Evolutionary conservation across 164 flowering plant genomes (phyloP), one percentile per base, ranked within the genome.

Genomic region (Magnolia sinica): DNA sequence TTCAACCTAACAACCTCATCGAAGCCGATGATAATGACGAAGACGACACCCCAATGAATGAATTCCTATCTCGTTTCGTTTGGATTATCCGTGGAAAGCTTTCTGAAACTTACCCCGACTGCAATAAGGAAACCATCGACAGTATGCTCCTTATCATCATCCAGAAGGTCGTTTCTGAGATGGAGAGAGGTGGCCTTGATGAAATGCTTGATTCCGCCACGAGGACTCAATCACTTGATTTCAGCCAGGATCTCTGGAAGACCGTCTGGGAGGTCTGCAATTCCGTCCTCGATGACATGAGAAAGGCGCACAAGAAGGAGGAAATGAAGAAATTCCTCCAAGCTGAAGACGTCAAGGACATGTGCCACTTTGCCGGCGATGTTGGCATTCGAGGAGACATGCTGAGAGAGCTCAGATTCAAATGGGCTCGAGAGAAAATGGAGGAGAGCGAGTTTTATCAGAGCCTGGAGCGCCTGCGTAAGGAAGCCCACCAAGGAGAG

Each of bases 381-480:
- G 80, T 90, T 27, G 99, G 99, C 20, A 83, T 94, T 81, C 82
- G 97, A 18, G 99, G 98, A 64, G 98, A 94, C 24, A 81, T 96
- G 97, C 74, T 96, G 74, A 88, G 96, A 71, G 97, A 94, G 81
- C 81, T 94, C 7, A 86, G 96, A 81, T 94, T 92, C 82, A 94
- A 93, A 70, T 96, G 98, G 98, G 99, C 97, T 4, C 80, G 85
- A 8, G 97, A 96, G 83, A 86, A 90, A 70, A 86, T 94, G 94
- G 97, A 92, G 79, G 93, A 92, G 70, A 71, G 76, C 22, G 95
- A 94, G 51, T 91, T 90, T 81, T 93, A 92, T 82, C 74, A 85
- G 84, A 73, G 72, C 59, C 81, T 94, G 85, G 86, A 87, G 80
- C 76, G 75, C 1, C 49, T 87, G 0, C 70, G 82, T 59, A 76